These are phyloP conservation scores for Steccherinum ochraceum DNA, from an alignment of 768 basidiomycete species.

Conservation along the genomic window DNA sequence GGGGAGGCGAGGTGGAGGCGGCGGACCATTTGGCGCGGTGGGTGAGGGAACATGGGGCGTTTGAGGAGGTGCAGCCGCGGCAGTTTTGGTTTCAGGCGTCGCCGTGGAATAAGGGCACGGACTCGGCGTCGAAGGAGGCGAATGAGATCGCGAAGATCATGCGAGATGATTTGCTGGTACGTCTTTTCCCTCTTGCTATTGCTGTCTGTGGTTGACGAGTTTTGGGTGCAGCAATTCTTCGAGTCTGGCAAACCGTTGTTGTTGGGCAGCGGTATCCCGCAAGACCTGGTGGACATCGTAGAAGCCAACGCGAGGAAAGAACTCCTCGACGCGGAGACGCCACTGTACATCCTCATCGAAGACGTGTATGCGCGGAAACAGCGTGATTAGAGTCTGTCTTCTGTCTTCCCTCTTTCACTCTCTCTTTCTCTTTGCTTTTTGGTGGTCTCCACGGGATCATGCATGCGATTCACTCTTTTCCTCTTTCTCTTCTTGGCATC, in stretches of 20 bases:
- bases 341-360: conserved; percentile 50
- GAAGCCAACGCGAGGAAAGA: conserved; percentile 48
- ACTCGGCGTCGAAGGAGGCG: conserved; percentile 31
- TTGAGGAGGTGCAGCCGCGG: conserved; percentile 51
- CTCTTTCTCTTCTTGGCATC: neutral
- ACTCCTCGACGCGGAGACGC: conserved; percentile 37
- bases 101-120: conserved; percentile 33
- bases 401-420: no score
- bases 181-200: conserved; percentile 5
- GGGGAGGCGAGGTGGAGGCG: conserved; percentile 61
- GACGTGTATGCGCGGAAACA: conserved; percentile 56
- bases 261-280: conserved; percentile 53
- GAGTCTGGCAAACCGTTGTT: conserved; percentile 62
- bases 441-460: no score
- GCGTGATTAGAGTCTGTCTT: no score
- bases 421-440: no score
- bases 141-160: conserved; percentile 37
- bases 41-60: conserved; percentile 45
- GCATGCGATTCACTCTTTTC: neutral
- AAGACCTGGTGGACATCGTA: conserved; percentile 45
- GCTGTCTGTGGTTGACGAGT: neutral
- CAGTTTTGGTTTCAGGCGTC: conserved; percentile 62
- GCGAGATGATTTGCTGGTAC: conserved; percentile 56
- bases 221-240: conserved; percentile 49
- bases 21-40: conserved; percentile 49